These are phyloP conservation scores for Actinidia polygama DNA, from an alignment of 179 eudicot species.

Conservation along the genomic window DNA sequence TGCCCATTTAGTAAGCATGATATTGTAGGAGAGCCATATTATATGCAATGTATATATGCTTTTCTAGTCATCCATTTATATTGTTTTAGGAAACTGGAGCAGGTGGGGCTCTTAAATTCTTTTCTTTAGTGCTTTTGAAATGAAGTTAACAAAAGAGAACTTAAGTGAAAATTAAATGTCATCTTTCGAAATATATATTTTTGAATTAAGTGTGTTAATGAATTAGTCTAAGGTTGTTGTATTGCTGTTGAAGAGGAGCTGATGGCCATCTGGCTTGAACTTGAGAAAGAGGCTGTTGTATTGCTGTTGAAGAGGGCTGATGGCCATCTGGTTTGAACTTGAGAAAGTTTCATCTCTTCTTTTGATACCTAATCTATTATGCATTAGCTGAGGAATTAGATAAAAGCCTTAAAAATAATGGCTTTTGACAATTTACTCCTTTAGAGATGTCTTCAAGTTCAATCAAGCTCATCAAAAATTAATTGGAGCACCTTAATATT, in stretches of 20 bases:
- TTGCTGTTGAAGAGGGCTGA: background rate
- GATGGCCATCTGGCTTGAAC: background rate
- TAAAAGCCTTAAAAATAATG: background rate
- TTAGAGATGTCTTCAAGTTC: too few relatives aligned
- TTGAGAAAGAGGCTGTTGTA: background rate
- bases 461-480: too few relatives aligned
- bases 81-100: background rate
- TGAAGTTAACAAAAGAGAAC: background rate
- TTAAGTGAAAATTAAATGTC: background rate
- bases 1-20: background rate
- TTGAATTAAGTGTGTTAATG: background rate
- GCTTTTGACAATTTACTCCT: too few relatives aligned
- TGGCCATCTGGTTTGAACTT: background rate
- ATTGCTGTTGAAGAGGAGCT: background rate
- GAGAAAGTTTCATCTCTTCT: background rate
- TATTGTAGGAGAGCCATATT: slow-evolving; percentile 11
- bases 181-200: background rate
- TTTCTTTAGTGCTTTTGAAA: background rate
- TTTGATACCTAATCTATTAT: background rate
- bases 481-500: too few relatives aligned
- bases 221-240: background rate
- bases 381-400: background rate
- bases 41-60: too few relatives aligned
- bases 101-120: background rate
- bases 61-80: background rate